Evolutionary conservation across 495 filamentous ascomycete genomes (phyloP).

Genomic region (Penicillium odoratum): DNA sequence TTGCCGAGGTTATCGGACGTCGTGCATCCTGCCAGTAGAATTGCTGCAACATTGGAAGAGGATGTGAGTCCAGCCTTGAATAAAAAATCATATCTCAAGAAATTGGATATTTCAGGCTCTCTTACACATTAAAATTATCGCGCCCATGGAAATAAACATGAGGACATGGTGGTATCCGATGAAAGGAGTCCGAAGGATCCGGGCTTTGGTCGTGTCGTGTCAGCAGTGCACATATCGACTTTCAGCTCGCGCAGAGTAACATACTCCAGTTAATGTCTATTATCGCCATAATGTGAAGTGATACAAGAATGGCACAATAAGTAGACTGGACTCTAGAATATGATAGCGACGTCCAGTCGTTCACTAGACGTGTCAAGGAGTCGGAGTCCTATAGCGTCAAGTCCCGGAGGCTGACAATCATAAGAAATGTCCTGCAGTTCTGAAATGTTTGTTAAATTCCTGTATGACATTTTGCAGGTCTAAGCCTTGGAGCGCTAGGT

Average conservation of each 20-base stretch:
- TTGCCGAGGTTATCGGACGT: slow-evolving; percentile 14
- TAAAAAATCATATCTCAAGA: neutral
- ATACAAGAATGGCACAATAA: neutral
- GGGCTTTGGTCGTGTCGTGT: neutral
- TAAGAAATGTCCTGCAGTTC: neutral
- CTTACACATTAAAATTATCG: slow-evolving; percentile 16
- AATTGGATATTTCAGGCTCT: neutral
- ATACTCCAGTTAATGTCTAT: neutral
- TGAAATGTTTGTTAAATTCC: neutral
- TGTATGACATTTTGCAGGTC: neutral
- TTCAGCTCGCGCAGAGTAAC: neutral
- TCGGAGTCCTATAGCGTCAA: neutral
- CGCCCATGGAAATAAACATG: slow-evolving; percentile 11
- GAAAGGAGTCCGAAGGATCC: neutral
- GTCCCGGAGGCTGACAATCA: neutral
- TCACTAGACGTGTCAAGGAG: too few relatives aligned
- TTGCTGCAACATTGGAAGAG: neutral
- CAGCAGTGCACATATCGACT: neutral
- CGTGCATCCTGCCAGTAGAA: slow-evolving; percentile 16
- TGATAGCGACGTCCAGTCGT: too few relatives aligned
- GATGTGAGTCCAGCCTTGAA: neutral
- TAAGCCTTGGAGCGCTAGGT: neutral
- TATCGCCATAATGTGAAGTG: neutral
- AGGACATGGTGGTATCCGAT: slow-evolving; percentile 13
- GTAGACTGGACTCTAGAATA: too few relatives aligned